A percentile compares a stretch with the other conserved stretches of the same genome.
Conservation (phyloP, 148 eudicot species). For the Vaccinium corymbosum region DNA sequence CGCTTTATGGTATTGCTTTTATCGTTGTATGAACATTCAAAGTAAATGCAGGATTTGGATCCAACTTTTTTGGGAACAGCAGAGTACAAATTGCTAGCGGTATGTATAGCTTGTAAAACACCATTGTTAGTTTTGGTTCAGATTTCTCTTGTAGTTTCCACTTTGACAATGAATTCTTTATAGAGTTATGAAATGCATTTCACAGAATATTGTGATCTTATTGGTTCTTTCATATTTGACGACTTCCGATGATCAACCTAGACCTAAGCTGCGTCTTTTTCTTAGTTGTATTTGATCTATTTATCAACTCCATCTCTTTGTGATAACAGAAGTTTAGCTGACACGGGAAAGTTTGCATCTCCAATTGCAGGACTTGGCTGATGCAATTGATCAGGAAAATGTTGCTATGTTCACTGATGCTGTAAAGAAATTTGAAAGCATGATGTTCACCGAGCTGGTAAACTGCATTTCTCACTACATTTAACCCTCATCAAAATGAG, state of each 20-base stretch:
- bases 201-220: background rate
- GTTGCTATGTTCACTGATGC: constrained; percentile 40
- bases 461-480: background rate
- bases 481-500: background rate
- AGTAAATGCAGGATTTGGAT: constrained; percentile 45
- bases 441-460: constrained; percentile 35
- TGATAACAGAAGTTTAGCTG: background rate
- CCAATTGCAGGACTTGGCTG: constrained; percentile 43
- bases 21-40: background rate
- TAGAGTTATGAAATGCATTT: background rate
- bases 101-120: constrained; percentile 20
- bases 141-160: background rate
- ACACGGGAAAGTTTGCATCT: background rate
- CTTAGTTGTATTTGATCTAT: background rate
- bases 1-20: background rate
- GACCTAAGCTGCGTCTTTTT: background rate
- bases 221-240: background rate
- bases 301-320: background rate
- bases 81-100: constrained; percentile 42
- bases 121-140: background rate
- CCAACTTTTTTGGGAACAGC: constrained; percentile 49
- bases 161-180: background rate
- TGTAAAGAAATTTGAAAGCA: constrained; percentile 44
- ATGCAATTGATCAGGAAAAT: constrained; percentile 56
- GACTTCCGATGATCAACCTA: background rate